Base-by-base conservation (phyloP, 495 filamentous ascomycete species). In the Xylaria grammica region DNA sequence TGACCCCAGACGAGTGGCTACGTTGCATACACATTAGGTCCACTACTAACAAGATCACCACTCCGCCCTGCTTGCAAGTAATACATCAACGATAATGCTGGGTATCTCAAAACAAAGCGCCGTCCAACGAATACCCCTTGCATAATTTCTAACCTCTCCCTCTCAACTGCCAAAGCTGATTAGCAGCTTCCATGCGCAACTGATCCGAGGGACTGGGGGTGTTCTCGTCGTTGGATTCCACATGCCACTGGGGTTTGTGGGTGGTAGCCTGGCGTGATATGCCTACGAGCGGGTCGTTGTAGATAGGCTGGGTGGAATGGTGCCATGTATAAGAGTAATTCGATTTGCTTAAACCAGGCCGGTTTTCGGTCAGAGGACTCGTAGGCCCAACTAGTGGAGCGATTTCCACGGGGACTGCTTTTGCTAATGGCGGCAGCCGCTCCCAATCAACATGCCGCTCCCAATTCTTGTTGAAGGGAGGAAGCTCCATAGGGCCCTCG, bases 131-230 rank as follows among this genome's bases (percentile, higher is more conserved):
- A 57, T 26, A n/a, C 50, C 55, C 17, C 40, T 4, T 4, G 11
- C 26, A 19, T 34, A 59, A 38, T 40, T n/a, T 30, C 32, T 58
- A 50, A 34, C 7, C 27, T 10, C 32, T 19, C 44, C 54, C 67
- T 17, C 32, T 56, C 64, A 45, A 27, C 64, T 38, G 67, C 65
- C 30, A 72, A 27, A 40, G 65, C 63, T 65, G 71, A 60, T 42
- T 57, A 36, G 67, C 69, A n/a, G 67, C 61, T 46, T 74, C 72
- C 72, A 67, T 69, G 34, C 67, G 67, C 13, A 74, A 57, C 38
- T 74, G 72, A 22, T 70, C 72, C 40, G 72, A 72, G 27, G 72
- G 72, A 51, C 72, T 74, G 4, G 72, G 72, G 5, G 69, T 68
- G 20, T 72, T 74, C 24, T 74, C 69, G 44, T 67, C 56, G 17